Evolutionary conservation across 805 yeast species (phyloP), one percentile per base, ranked within the genome.

Genomic region (Zygosaccharomyces bailii): DNA sequence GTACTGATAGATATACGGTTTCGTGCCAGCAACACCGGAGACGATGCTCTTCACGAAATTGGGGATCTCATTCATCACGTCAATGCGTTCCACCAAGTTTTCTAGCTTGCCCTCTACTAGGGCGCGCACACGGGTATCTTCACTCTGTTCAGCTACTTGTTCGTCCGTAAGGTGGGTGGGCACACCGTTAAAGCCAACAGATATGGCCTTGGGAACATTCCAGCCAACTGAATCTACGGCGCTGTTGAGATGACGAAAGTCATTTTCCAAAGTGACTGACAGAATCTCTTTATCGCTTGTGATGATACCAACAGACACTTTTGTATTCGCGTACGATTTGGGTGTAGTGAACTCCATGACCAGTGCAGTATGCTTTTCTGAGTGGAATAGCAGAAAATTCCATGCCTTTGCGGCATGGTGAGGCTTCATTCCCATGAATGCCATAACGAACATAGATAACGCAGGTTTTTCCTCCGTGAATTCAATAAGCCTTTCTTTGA

Each of bases 371-470:
- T 76, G 73, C 31, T 80, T 70, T 41, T 80, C 75, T 14, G 93
- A 84, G 63, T 87, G 96, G 75, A 86, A 91, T 68, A 87, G 84
- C 50, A 86, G 68, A 64, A 93, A 93, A 69, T 91, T 93, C 99
- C 99, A 93, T 17, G 88, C 70, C 49, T 95, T 87, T 45, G 99
- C 99, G 27, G 97, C 96, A 68, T 93, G 99, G 67, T 93, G 97
- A 6, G 99, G 99, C 68, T 93, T 93, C 98, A 93, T 90, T 50
- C 98, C 98, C 72, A 93, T 99, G 55, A 88, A 71, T 5, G 99
- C 99, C 91, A 86, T 83, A 43, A 91, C 96, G 61, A 81, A 90
- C 95, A 93, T 85, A 39, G 88, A 75, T 13, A 48, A 55, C 20
- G 69, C 70, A 18, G 64, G 60, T 7, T 53, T 49, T 5, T 56